Conservation (phyloP, 2,329 filamentous ascomycete genomes). For the Xylariaceae sp. region DNA sequence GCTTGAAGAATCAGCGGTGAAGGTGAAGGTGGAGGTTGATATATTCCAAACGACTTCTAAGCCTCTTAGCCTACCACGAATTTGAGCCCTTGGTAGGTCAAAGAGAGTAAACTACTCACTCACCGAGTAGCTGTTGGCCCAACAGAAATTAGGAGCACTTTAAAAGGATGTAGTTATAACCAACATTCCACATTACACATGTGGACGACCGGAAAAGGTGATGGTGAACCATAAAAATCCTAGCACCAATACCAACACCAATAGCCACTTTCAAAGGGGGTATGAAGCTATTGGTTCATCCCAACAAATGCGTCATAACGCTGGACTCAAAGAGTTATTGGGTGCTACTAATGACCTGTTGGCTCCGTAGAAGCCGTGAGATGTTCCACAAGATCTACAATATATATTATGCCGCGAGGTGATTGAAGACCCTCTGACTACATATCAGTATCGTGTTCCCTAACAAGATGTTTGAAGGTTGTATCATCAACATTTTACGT, state of each 20-base stretch:
- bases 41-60: constrained; percentile 13
- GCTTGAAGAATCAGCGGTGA: constrained; percentile 31
- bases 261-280: not conserved
- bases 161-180: not conserved
- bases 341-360: not conserved
- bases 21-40: constrained; percentile 19
- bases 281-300: not conserved
- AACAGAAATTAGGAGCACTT: not conserved
- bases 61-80: constrained; percentile 1
- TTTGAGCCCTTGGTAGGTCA: constrained; percentile 22
- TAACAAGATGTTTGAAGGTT: too few relatives aligned
- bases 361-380: constrained; percentile 7
- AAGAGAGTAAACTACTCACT: constrained; percentile 24
- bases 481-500: constrained; percentile 1
- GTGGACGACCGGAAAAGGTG: not conserved
- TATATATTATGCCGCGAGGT: too few relatives aligned
- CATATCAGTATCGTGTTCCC: too few relatives aligned
- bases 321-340: not conserved
- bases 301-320: constrained; percentile 5
- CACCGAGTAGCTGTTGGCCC: constrained; percentile 12
- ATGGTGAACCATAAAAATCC: constrained; percentile 1
- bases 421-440: too few relatives aligned
- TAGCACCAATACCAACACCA: constrained; percentile 2
- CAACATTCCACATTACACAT: not conserved
- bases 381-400: constrained; percentile 1